Conservation (phyloP, 2,329 filamentous ascomycete genomes). For the Tolypocladium cylindrosporum region DNA sequence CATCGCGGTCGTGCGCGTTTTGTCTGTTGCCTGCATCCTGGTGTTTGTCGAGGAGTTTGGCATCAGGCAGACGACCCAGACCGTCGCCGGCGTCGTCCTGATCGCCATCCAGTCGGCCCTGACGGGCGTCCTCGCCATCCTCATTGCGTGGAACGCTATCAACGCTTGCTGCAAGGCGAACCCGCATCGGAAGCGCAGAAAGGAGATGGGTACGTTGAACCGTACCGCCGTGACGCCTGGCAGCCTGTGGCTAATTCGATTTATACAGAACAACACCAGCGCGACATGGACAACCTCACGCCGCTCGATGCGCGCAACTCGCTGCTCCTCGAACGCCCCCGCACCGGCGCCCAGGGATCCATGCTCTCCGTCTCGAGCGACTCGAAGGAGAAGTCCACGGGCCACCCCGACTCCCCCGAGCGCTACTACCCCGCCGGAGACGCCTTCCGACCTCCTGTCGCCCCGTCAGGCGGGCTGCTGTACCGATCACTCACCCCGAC, state of each 20-base stretch:
- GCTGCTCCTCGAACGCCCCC: conserved; percentile 56
- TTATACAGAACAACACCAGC: conserved; percentile 60
- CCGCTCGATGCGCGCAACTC: conserved; percentile 82
- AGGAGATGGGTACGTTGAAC: conserved; percentile 67
- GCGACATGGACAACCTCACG: conserved; percentile 73
- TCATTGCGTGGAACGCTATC: conserved; percentile 84
- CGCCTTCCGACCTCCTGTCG: conserved; percentile 9
- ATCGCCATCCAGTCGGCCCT: conserved; percentile 84
- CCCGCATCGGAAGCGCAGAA: conserved; percentile 78
- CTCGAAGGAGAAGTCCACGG: conserved; percentile 22
- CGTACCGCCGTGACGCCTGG: neutral
- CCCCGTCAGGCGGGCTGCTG: conserved; percentile 15
- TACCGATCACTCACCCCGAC: conserved; percentile 29
- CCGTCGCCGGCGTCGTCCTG: conserved; percentile 83
- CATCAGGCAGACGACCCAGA: conserved; percentile 85
- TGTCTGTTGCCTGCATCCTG: conserved; percentile 82
- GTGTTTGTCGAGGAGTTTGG: conserved; percentile 91
- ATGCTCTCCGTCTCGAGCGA: conserved; percentile 33
- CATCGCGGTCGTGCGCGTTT: conserved; percentile 79
- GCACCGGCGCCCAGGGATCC: conserved; percentile 24
- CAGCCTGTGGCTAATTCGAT: neutral
- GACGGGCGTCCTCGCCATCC: conserved; percentile 71
- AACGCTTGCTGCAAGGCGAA: conserved; percentile 77
- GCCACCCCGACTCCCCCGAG: conserved; percentile 22
- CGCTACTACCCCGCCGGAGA: conserved; percentile 16